Base-by-base conservation (phyloP, 1,284 basidiomycete genomes). In the Apiotrichum sp. region DNA sequence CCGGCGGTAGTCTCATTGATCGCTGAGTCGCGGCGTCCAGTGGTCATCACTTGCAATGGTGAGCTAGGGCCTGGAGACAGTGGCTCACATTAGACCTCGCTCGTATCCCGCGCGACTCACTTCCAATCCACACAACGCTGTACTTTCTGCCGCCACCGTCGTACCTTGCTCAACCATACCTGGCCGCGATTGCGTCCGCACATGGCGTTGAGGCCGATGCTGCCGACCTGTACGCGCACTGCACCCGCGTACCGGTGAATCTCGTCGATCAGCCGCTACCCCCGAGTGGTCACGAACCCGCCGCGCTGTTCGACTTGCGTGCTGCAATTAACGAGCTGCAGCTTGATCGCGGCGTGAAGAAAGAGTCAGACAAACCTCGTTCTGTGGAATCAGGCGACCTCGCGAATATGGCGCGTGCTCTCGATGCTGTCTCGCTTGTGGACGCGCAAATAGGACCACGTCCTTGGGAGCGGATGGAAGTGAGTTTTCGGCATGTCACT, bases 11-110 rank as follows among this genome's bases (percentile, higher is more conserved):
- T 87, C 3, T 80, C 83, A 51, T 81, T 97, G 55, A 90, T 95
- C 67, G 84, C 82, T 57, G 83, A 87, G 33, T 90, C 88, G 63
- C 83, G 83, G 64, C 79, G 93, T 54, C 93, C 93, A 1, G 86
- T 97, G 44, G 82, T 97, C 45, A 82, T 92, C 75, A 96, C 92
- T 53, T 96, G 93, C 73, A 95, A 93, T 64, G 91, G 93, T 92
- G 68, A 68, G 83, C 74, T 9, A 10, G 13, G 7, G 31, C n/a
- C 4, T 47, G n/a, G 6, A 36, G 14, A n/a, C 39, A 52, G 5
- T 9, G 39, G 13, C 44, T 53, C 50, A 57, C 57, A 50, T 33
- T 47, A 92, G 90, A 96, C 78, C 67, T 81, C 38, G 81, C 81
- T 9, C 77, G 86, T 50, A 80, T 96, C 43, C 91, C 91, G 9